A percentile compares a stretch with the other conserved stretches of the same genome.
Evolutionary conservation across 371 early-diverging fungal genomes (phyloP).

Genomic region (Catenaria anguillulae): DNA sequence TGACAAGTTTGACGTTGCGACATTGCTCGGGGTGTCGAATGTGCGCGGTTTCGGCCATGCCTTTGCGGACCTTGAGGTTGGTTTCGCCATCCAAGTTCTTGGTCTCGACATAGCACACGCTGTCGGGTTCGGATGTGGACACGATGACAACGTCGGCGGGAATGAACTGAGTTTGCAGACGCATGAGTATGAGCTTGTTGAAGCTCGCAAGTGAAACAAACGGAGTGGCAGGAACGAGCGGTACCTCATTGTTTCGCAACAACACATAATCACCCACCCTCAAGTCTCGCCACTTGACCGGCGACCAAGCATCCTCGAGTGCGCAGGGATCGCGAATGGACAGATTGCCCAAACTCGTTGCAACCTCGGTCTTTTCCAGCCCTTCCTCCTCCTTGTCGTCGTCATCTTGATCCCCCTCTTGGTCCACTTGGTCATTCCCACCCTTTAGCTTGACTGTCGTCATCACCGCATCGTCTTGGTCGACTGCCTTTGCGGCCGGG

Average conservation of each 20-base stretch:
- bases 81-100: slow-evolving; percentile 90
- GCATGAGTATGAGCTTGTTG: too few species aligned
- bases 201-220: slow-evolving; percentile 70
- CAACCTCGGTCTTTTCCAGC: too few species aligned
- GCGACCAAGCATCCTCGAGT: background rate
- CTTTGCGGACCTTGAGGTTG: slow-evolving; percentile 62
- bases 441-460: too few species aligned
- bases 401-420: too few species aligned
- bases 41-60: slow-evolving; percentile 30
- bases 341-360: too few species aligned
- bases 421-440: too few species aligned
- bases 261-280: slow-evolving; percentile 82
- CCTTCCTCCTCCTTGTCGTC: background rate
- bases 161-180: too few species aligned
- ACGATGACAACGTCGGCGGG: slow-evolving; percentile 88
- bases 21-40: slow-evolving; percentile 35
- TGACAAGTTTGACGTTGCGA: slow-evolving; percentile 35
- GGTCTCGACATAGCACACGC: slow-evolving; percentile 87
- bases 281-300: slow-evolving; percentile 59
- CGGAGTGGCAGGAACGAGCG: too few species aligned
- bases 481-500: too few species aligned
- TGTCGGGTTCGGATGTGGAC: slow-evolving; percentile 70
- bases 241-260: slow-evolving; percentile 73
- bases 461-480: too few species aligned
- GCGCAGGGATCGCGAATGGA: too few species aligned